Conservation (phyloP, 305 asterid species). For the Fraxinus platypoda region DNA sequence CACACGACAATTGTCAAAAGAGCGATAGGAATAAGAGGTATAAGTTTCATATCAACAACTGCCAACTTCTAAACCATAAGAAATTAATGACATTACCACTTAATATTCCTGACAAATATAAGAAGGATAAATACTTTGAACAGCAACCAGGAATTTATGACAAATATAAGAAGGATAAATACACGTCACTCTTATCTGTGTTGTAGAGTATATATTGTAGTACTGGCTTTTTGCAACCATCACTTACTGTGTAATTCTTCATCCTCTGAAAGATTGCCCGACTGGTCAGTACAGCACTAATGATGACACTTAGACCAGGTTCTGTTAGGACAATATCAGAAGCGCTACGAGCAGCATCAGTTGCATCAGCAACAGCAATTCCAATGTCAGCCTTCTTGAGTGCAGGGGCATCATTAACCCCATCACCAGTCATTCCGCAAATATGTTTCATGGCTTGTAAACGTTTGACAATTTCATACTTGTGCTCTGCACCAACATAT, state of each 20-base stretch:
- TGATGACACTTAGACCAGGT: constrained; percentile 83
- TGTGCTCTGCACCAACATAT: constrained; percentile 52
- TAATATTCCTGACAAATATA: background rate
- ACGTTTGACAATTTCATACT: constrained; percentile 78
- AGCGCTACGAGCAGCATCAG: constrained; percentile 76
- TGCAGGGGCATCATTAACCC: constrained; percentile 79
- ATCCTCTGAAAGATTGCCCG: constrained; percentile 81
- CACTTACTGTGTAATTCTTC: constrained; percentile 70
- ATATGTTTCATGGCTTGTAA: constrained; percentile 82
- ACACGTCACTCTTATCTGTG: background rate
- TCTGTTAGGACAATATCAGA: constrained; percentile 83
- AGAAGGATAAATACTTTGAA: background rate
- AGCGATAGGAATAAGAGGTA: background rate
- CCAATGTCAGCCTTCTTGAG: constrained; percentile 79
- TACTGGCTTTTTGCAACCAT: constrained; percentile 1
- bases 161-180: background rate
- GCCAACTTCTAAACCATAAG: background rate
- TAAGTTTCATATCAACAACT: background rate
- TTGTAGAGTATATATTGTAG: background rate
- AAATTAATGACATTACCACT: background rate
- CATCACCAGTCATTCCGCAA: constrained; percentile 86
- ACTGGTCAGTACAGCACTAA: constrained; percentile 83
- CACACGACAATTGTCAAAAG: background rate
- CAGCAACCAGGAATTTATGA: background rate
- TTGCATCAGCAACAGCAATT: constrained; percentile 80